These are phyloP conservation scores for Westerdykella sp. DNA, from an alignment of 2,329 filamentous ascomycete genomes.

Conservation along the genomic window DNA sequence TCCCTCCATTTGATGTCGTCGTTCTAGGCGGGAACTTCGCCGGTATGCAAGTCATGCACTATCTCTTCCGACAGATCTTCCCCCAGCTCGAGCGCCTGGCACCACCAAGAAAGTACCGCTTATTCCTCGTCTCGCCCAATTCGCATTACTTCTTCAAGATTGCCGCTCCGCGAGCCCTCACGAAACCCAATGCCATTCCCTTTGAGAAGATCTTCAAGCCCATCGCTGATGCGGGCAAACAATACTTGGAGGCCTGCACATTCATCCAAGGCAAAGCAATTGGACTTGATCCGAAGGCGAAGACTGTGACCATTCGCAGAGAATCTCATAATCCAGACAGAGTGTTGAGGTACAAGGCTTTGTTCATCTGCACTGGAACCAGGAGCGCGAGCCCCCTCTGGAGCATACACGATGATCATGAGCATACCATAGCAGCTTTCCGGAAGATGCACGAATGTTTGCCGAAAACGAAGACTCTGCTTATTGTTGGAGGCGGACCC, in stretches of 20 bases:
- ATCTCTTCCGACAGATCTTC: slow-evolving; percentile 29
- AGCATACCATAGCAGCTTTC: slow-evolving; percentile 23
- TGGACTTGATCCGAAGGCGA: slow-evolving; percentile 9
- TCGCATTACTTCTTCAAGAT: slow-evolving; percentile 38
- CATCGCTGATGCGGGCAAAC: slow-evolving; percentile 28
- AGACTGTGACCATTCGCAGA: slow-evolving; percentile 7
- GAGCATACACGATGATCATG: slow-evolving; percentile 28
- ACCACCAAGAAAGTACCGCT: slow-evolving; percentile 19
- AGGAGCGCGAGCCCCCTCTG: slow-evolving; percentile 26
- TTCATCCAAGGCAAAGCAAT: slow-evolving; percentile 28
- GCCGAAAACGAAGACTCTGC: slow-evolving; percentile 21
- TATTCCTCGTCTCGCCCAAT: slow-evolving; percentile 32
- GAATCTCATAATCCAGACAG: not conserved
- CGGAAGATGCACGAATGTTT: slow-evolving; percentile 20
- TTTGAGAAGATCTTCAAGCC: slow-evolving; percentile 26
- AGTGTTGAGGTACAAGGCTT: slow-evolving; percentile 24
- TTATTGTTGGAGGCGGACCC: slow-evolving; percentile 32
- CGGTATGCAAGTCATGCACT: slow-evolving; percentile 32
- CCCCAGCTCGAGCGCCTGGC: slow-evolving; percentile 13
- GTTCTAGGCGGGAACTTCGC: slow-evolving; percentile 34
- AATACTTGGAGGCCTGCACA: slow-evolving; percentile 27
- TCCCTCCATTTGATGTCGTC: slow-evolving; percentile 24
- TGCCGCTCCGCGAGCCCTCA: slow-evolving; percentile 31
- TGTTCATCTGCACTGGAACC: slow-evolving; percentile 33
- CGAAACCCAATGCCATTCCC: slow-evolving; percentile 21